Evolutionary conservation across 441 rosid species (phyloP).

Genomic region (Jatropha podagrica): DNA sequence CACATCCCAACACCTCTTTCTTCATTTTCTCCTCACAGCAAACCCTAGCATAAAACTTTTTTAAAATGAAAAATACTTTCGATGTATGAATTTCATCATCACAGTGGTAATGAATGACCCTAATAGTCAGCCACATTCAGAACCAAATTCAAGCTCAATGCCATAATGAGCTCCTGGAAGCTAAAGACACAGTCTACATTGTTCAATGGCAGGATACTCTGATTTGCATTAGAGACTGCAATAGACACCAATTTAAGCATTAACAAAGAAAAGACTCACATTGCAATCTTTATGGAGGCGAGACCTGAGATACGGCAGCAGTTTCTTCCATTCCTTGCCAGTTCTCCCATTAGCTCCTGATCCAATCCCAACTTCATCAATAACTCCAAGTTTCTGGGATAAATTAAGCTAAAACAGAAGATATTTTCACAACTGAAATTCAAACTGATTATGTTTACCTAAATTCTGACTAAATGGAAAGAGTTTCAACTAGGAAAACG

Average conservation of each 20-base stretch:
- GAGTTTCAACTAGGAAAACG: neutral
- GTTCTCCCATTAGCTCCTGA: slow-evolving; percentile 96
- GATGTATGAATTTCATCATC: neutral
- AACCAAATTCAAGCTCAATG: neutral
- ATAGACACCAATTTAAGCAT: neutral
- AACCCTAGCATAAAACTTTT: neutral
- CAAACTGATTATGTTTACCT: neutral
- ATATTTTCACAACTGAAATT: neutral
- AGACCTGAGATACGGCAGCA: slow-evolving; percentile 79
- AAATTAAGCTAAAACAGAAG: neutral
- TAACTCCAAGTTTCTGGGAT: neutral
- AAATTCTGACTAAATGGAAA: slow-evolving; percentile 1
- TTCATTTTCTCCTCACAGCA: neutral
- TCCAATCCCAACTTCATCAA: slow-evolving; percentile 15
- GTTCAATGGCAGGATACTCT: neutral
- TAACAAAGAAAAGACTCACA: slow-evolving; percentile 43
- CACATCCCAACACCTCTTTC: neutral
- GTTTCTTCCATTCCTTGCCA: slow-evolving; percentile 85
- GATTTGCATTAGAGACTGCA: neutral
- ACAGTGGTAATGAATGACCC: neutral
- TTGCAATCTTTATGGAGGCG: slow-evolving; percentile 73
- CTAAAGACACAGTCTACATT: neutral
- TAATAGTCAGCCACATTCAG: neutral
- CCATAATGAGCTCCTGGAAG: neutral
- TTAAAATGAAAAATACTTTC: neutral